phyloP scores from a whole-genome alignment of 306 rosid genomes.

The Coriaria nepalensis region DNA sequence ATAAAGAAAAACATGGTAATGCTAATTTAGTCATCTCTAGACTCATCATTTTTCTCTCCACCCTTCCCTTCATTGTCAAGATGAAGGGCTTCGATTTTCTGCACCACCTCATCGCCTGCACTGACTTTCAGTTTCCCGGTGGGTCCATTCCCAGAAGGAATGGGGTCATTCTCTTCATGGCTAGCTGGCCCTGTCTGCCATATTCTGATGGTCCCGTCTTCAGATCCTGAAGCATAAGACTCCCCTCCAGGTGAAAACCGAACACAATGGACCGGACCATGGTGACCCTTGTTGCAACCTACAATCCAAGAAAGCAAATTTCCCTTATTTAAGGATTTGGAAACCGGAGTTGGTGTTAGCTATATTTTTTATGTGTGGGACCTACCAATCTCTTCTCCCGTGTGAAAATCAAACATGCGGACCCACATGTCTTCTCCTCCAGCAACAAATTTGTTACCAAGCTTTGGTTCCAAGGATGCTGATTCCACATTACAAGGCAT shows the following conservation, averaged over 20 bases:
- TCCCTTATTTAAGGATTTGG: too few relatives aligned
- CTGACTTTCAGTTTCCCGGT: too few relatives aligned
- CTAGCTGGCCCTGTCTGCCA: conserved; percentile 21
- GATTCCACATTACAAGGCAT: conserved; percentile 95
- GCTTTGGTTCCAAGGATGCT: conserved; percentile 88
- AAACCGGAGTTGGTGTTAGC: too few relatives aligned
- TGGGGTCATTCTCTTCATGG: too few relatives aligned
- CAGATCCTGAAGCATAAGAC: conserved; percentile 98
- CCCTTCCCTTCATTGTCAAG: too few relatives aligned
- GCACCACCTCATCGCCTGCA: too few relatives aligned
- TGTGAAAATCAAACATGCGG: conserved; percentile 79
- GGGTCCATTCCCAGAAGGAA: too few relatives aligned
- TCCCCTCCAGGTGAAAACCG: conserved; percentile 98
- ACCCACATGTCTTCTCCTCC: conserved; percentile 99
- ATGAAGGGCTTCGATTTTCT: too few relatives aligned
- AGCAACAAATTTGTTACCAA: conserved; percentile 81
- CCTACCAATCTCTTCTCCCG: conserved; percentile 91
- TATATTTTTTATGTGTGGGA: background rate
- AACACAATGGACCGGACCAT: conserved; percentile 95
- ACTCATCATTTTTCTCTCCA: too few relatives aligned
- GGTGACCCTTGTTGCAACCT: conserved; percentile 99
- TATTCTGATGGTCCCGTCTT: conserved; percentile 96
- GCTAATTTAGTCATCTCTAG: too few relatives aligned
- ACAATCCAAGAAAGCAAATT: conserved; percentile 13
- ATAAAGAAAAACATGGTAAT: too few relatives aligned